phyloP scores from a whole-genome alignment of 495 filamentous ascomycete genomes.

The Penicillium waksmanii region DNA sequence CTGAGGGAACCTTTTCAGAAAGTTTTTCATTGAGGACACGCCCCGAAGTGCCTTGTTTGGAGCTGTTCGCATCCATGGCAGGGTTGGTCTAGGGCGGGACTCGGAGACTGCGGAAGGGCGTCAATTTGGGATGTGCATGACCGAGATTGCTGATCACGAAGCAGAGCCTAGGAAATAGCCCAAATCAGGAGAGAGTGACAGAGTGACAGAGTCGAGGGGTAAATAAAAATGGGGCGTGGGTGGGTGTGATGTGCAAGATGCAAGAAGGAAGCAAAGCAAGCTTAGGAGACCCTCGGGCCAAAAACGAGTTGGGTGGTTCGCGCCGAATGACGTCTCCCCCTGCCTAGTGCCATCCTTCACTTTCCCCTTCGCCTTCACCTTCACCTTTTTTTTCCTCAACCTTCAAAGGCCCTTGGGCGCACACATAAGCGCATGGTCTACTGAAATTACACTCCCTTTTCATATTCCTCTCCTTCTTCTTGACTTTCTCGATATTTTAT shows the following conservation, averaged over 20 bases:
- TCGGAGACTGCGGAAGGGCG: conserved; percentile 21
- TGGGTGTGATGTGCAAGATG: not conserved
- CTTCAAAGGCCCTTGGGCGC: not conserved
- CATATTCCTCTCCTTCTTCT: not conserved
- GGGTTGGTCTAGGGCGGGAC: conserved; percentile 8
- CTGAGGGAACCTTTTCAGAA: conserved; percentile 25
- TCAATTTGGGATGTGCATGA: conserved; percentile 18
- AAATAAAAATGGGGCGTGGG: conserved; percentile 8
- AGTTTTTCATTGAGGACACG: conserved; percentile 22
- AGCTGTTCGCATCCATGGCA: conserved; percentile 24
- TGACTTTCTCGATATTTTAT: not conserved
- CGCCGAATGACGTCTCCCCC: conserved; percentile 41
- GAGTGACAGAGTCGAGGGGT: not conserved
- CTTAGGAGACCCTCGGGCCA: conserved; percentile 5
- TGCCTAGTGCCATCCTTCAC: conserved; percentile 12
- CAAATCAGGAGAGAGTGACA: not conserved
- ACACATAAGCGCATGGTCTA: not conserved
- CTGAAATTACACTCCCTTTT: too few species aligned
- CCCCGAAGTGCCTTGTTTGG: conserved; percentile 16
- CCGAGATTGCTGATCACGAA: conserved; percentile 2
- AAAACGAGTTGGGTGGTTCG: conserved; percentile 14
- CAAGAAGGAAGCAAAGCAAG: not conserved
- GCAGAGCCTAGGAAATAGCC: not conserved
- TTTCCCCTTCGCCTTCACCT: conserved; percentile 6
- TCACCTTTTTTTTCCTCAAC: not conserved